These are phyloP conservation scores for Russula foetens DNA, from an alignment of 768 basidiomycete species.

Conservation along the genomic window DNA sequence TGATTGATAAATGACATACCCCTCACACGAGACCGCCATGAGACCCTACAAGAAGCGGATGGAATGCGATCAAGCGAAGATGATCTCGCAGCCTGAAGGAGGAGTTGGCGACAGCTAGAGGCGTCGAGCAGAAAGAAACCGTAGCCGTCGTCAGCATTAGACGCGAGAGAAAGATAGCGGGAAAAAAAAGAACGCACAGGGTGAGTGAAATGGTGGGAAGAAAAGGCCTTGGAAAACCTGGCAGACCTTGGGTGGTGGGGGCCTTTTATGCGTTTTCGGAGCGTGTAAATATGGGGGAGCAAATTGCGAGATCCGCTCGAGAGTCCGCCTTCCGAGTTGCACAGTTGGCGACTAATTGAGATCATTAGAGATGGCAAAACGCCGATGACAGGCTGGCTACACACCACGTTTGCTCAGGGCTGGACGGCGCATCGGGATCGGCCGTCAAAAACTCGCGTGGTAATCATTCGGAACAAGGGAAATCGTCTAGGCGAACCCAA, in stretches of 20 bases:
- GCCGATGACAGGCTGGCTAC: background rate
- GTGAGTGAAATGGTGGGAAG: constrained; percentile 3
- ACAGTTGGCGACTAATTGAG: background rate
- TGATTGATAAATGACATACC: constrained; percentile 11
- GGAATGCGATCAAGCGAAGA: constrained; percentile 29
- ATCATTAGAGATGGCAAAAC: background rate
- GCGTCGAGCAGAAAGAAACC: background rate
- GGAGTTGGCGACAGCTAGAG: constrained; percentile 8
- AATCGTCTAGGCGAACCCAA: background rate
- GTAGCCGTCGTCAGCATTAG: background rate
- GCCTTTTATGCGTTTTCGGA: constrained; percentile 7
- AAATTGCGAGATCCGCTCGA: background rate
- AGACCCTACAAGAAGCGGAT: constrained; percentile 37
- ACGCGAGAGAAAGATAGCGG: background rate
- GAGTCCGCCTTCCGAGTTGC: background rate
- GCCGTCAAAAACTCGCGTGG: background rate
- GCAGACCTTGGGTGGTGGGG: background rate
- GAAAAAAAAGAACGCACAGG: background rate
- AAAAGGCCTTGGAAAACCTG: no score
- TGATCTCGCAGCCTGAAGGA: constrained; percentile 24
- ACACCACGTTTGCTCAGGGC: background rate
- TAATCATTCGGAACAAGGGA: background rate
- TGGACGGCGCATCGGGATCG: background rate
- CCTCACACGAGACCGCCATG: constrained; percentile 30
- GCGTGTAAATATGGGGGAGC: background rate